Evolutionary conservation across 2,329 filamentous ascomycete genomes (phyloP).

Genomic region (Colletotrichum cereale): DNA sequence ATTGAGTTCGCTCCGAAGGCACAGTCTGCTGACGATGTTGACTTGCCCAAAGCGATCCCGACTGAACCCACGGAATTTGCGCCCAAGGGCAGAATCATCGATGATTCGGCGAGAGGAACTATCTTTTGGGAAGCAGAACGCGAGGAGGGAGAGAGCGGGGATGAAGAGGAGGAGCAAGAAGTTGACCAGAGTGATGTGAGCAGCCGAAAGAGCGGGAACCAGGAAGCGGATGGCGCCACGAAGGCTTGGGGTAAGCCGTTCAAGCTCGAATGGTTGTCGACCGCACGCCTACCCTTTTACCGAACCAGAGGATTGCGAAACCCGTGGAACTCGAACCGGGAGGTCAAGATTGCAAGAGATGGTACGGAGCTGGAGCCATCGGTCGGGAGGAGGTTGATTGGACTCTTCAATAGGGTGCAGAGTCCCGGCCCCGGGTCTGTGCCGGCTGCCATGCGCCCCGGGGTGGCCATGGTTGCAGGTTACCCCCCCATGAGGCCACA

Average conservation of each 20-base stretch:
- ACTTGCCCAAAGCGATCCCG: constrained; percentile 82
- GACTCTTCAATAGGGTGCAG: constrained; percentile 77
- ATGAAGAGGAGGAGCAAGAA: constrained; percentile 64
- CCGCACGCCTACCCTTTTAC: constrained; percentile 86
- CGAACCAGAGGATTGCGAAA: constrained; percentile 89
- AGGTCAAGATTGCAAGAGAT: constrained; percentile 95
- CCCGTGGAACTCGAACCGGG: constrained; percentile 93
- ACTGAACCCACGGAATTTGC: constrained; percentile 83
- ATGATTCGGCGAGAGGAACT: constrained; percentile 92
- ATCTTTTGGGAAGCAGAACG: constrained; percentile 94
- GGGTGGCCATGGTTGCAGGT: constrained; percentile 52
- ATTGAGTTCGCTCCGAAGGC: constrained; percentile 77
- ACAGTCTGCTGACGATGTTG: constrained; percentile 69
- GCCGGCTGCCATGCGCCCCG: constrained; percentile 47
- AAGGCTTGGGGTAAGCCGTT: constrained; percentile 94
- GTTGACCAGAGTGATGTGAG: constrained; percentile 51
- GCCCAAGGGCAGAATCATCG: constrained; percentile 88
- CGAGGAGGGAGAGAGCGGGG: constrained; percentile 62
- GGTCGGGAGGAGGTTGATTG: constrained; percentile 81
- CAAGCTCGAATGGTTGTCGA: constrained; percentile 90
- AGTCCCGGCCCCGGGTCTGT: constrained; percentile 49
- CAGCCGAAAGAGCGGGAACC: constrained; percentile 51
- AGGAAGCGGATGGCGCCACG: constrained; percentile 58
- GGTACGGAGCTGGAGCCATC: constrained; percentile 92
- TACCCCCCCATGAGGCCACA: constrained; percentile 53